A percentile compares a stretch with the other conserved stretches of the same genome.
Conservation (phyloP, 768 basidiomycete genomes). For the Exidia glandulosa region DNA sequence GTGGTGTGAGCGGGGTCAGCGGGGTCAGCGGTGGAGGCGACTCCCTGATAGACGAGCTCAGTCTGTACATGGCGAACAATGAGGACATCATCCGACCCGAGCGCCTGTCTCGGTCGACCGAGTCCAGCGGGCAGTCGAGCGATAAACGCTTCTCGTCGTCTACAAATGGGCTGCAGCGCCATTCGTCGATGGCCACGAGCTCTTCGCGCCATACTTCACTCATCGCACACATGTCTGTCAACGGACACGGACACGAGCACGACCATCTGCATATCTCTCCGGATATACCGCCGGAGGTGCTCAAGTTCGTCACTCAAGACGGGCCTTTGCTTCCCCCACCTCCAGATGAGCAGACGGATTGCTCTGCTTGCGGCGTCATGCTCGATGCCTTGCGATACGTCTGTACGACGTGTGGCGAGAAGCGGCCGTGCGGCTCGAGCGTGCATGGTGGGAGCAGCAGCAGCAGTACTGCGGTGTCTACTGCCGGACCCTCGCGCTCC, state of each 20-base stretch:
- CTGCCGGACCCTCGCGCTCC: not conserved
- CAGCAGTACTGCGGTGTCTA: not conserved
- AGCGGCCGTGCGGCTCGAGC: conserved; percentile 31
- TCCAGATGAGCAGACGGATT: conserved; percentile 57
- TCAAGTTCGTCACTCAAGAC: conserved; percentile 31
- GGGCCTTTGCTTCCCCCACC: conserved; percentile 36
- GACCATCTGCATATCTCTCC: conserved; percentile 17
- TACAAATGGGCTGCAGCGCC: not conserved
- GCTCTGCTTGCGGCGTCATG: conserved; percentile 66
- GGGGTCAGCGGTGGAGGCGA: not conserved
- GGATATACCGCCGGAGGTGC: conserved; percentile 39
- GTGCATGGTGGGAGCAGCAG: not conserved
- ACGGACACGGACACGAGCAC: not conserved
- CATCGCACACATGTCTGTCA: not conserved
- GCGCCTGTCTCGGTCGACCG: not conserved
- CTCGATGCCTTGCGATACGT: conserved; percentile 84
- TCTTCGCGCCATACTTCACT: not conserved
- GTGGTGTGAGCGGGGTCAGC: no score
- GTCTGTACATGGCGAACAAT: not conserved
- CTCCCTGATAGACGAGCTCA: not conserved
- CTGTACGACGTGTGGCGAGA: conserved; percentile 80
- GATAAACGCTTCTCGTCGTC: not conserved
- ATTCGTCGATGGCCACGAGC: not conserved
- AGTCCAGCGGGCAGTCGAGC: not conserved
- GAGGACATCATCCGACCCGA: not conserved